These are phyloP conservation scores for Gymnopilus dilepis DNA, from an alignment of 768 basidiomycete species.

Conservation along the genomic window DNA sequence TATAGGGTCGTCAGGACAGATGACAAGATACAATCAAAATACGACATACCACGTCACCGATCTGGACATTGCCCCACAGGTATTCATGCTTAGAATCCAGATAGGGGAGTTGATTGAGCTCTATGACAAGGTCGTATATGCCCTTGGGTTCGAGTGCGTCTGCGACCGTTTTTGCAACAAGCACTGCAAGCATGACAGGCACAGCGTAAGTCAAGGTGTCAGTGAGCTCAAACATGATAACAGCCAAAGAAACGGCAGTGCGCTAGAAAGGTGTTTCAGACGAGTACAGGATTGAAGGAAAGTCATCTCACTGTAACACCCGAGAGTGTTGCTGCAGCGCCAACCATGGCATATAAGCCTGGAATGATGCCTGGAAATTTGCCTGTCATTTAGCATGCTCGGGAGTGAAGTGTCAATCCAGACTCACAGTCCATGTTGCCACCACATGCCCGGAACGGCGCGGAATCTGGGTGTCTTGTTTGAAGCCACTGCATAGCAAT, in stretches of 20 bases:
- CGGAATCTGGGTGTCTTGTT: constrained; percentile 59
- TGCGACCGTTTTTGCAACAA: constrained; percentile 90
- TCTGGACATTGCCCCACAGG: constrained; percentile 78
- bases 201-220: constrained; percentile 92
- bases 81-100: constrained; percentile 92
- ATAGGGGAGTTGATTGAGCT: constrained; percentile 90
- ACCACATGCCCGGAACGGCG: constrained; percentile 69
- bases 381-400: neutral
- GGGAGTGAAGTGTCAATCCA: neutral
- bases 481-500: constrained; percentile 80
- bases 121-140: constrained; percentile 96
- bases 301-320: constrained; percentile 82
- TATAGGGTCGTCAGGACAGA: constrained; percentile 33
- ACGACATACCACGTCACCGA: constrained; percentile 77
- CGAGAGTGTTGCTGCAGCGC: constrained; percentile 91
- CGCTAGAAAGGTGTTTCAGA: constrained; percentile 46
- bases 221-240: constrained; percentile 95
- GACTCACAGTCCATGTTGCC: constrained; percentile 67
- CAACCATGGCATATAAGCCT: constrained; percentile 94
- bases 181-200: constrained; percentile 85
- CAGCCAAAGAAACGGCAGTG: constrained; percentile 91
- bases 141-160: constrained; percentile 91
- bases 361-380: constrained; percentile 66
- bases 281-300: neutral
- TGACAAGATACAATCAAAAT: neutral